phyloP scores from a whole-genome alignment of 441 rosid genomes.

The Gossypium davidsonii region DNA sequence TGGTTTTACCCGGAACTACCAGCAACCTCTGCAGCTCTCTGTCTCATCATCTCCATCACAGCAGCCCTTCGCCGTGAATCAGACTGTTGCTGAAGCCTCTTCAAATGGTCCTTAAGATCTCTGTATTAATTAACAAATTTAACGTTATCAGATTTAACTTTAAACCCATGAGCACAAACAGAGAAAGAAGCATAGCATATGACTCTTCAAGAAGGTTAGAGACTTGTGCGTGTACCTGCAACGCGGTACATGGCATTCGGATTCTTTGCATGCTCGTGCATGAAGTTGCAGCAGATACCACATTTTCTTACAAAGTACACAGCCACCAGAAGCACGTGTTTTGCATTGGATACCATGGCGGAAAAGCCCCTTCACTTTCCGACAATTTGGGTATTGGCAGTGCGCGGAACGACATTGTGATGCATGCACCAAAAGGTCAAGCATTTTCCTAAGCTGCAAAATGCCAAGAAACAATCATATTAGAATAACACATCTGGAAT shows the following conservation, averaged over 20 bases:
- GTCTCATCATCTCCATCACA: constrained; percentile 99
- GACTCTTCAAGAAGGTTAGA: not conserved
- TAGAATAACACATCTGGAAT: constrained; percentile 3
- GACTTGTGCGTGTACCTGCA: constrained; percentile 61
- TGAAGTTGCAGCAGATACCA: constrained; percentile 99
- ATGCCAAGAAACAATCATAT: constrained; percentile 7
- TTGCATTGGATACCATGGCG: constrained; percentile 94
- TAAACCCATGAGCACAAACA: not conserved
- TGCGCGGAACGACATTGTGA: constrained; percentile 83
- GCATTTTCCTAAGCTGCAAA: constrained; percentile 98
- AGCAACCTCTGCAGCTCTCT: constrained; percentile 96
- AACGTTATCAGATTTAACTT: not conserved
- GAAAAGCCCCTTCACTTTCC: constrained; percentile 94
- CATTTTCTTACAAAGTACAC: constrained; percentile 90
- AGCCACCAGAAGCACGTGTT: constrained; percentile 89
- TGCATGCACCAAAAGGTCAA: constrained; percentile 97
- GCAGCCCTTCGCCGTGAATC: constrained; percentile 99
- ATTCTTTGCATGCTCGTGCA: constrained; percentile 97
- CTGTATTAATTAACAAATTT: constrained; percentile 33
- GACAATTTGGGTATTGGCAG: constrained; percentile 96
- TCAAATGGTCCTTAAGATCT: constrained; percentile 86
- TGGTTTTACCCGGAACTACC: constrained; percentile 49
- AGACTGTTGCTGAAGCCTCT: constrained; percentile 96
- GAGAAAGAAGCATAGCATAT: not conserved
- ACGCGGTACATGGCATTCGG: constrained; percentile 92